These are phyloP conservation scores for Fusarium dlaminii DNA, from an alignment of 2,329 filamentous ascomycete genomes.

Conservation along the genomic window DNA sequence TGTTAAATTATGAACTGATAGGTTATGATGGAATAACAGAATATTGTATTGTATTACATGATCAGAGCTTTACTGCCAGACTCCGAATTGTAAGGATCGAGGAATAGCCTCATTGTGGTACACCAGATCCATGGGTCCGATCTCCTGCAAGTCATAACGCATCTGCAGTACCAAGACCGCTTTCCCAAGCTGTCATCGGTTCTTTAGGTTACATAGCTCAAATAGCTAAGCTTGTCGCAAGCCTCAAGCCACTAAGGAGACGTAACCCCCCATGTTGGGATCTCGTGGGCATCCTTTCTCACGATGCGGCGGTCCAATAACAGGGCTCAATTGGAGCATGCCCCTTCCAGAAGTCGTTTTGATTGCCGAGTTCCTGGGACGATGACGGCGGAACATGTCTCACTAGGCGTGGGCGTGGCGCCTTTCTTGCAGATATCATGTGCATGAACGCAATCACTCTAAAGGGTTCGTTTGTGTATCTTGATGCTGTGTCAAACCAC, in stretches of 20 bases:
- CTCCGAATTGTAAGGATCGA: not conserved
- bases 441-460: constrained; percentile 14
- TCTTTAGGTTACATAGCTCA: not conserved
- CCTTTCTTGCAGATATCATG: constrained; percentile 14
- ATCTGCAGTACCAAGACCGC: not conserved
- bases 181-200: not conserved
- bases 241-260: constrained; percentile 10
- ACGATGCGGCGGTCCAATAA: constrained; percentile 17
- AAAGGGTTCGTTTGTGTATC: not conserved
- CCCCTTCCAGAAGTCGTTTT: constrained; percentile 15
- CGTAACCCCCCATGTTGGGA: not conserved
- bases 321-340: constrained; percentile 25
- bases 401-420: not conserved
- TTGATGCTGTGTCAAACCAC: not conserved
- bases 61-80: not conserved
- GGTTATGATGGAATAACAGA: too few species aligned
- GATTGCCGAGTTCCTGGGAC: constrained; percentile 25
- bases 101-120: not conserved
- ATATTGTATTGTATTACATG: not conserved
- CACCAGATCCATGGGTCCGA: not conserved
- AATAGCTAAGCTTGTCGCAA: constrained; percentile 1
- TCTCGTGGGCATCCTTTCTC: constrained; percentile 23
- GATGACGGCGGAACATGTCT: constrained; percentile 14
- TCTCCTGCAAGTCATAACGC: constrained; percentile 8
- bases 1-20: too few species aligned